These are phyloP conservation scores for Simmondsia chinensis DNA, from an alignment of 148 eudicot species.

Conservation along the genomic window DNA sequence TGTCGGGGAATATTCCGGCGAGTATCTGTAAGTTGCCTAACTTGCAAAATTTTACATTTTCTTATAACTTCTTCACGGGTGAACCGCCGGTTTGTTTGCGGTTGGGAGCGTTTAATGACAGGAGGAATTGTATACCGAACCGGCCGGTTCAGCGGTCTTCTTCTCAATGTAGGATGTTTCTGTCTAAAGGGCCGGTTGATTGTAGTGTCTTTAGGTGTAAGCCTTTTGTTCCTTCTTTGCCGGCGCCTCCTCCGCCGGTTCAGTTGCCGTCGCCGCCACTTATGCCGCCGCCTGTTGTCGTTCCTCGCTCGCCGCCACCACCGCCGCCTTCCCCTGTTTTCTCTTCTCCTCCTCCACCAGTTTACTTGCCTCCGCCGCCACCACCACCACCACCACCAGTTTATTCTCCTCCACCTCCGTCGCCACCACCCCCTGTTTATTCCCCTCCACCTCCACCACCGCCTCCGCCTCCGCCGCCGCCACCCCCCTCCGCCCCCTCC, in stretches of 20 bases:
- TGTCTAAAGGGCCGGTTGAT: slow-evolving; percentile 27
- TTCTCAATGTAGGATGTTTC: slow-evolving; percentile 32
- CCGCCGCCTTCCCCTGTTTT: slow-evolving; percentile 11
- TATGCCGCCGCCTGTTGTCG: no score
- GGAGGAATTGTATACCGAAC: slow-evolving; percentile 54
- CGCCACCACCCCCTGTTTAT: slow-evolving; percentile 17
- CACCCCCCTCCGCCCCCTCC: slow-evolving; percentile 1
- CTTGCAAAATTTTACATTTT: slow-evolving; percentile 63
- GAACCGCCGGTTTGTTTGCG: slow-evolving; percentile 67
- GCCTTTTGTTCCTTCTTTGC: slow-evolving; percentile 31
- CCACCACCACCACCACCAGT: slow-evolving; percentile 29
- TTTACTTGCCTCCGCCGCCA: no score
- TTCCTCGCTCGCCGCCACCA: no score
- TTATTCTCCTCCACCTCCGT: slow-evolving; percentile 11
- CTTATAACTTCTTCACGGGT: slow-evolving; percentile 72
- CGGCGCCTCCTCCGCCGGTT: slow-evolving; percentile 28
- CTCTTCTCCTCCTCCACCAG: no score
- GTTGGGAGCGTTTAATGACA: slow-evolving; percentile 36
- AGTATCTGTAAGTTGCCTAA: slow-evolving; percentile 67
- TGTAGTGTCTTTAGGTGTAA: slow-evolving; percentile 52
- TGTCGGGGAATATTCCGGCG: slow-evolving; percentile 52
- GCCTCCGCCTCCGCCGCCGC: background rate
- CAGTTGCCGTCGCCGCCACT: slow-evolving; percentile 8
- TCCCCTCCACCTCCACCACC: slow-evolving; percentile 31
- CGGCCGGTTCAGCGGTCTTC: slow-evolving; percentile 51